Percentiles rank a stretch among this genome's conserved stretches.
Conservation (phyloP, 148 eudicot genomes). For the Vaccinium macrocarpon region DNA sequence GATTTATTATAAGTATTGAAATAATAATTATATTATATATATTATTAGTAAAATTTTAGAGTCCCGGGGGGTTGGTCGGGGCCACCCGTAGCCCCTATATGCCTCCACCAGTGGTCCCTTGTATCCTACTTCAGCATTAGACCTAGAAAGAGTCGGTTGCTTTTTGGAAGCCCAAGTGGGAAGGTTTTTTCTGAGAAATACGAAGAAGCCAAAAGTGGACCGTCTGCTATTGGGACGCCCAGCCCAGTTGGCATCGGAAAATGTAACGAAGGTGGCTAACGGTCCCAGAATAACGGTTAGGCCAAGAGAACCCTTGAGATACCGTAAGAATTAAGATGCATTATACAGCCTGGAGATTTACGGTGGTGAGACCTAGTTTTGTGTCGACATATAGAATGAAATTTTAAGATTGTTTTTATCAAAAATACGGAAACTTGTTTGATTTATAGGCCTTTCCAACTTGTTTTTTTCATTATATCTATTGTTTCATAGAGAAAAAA, state of each 20-base stretch:
- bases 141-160: too few species aligned
- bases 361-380: too few species aligned
- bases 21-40: too few species aligned
- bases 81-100: too few species aligned
- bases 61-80: too few species aligned
- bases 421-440: background rate
- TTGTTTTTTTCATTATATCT: background rate
- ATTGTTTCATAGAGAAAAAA: too few species aligned
- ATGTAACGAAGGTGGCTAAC: background rate
- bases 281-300: background rate
- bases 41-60: too few species aligned
- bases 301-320: background rate
- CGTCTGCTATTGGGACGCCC: background rate
- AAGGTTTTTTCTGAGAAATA: background rate
- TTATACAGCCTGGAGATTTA: too few species aligned
- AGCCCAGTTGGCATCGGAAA: constrained; percentile 3
- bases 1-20: too few species aligned
- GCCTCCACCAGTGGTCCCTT: too few species aligned
- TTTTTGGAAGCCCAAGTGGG: background rate
- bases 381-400: background rate
- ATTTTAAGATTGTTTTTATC: background rate
- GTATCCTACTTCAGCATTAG: too few species aligned
- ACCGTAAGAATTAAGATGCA: too few species aligned
- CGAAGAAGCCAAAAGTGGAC: background rate
- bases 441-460: background rate